These are phyloP conservation scores for Paraconiothyrium brasiliense DNA, from an alignment of 2,329 filamentous ascomycete species.

Conservation along the genomic window DNA sequence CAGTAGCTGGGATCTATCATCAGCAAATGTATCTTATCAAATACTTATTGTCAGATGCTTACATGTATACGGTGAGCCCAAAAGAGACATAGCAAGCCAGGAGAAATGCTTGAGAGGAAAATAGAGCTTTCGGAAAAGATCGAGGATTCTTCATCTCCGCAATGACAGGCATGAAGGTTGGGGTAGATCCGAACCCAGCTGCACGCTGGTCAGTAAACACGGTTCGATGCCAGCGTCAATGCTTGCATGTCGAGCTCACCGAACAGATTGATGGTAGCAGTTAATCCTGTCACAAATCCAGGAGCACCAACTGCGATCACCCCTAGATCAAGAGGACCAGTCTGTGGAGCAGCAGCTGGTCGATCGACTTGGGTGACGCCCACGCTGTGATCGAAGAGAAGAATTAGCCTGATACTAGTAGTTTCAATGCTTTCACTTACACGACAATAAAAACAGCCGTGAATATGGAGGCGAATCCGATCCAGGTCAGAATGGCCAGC, in stretches of 20 bases:
- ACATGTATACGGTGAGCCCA: not conserved
- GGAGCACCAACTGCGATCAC: slow-evolving; percentile 4
- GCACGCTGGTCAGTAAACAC: too few species aligned
- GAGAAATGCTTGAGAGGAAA: slow-evolving; percentile 1
- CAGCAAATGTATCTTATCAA: not conserved
- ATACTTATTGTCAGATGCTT: too few species aligned
- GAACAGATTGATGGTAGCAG: slow-evolving; percentile 11
- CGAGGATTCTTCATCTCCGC: slow-evolving; percentile 9
- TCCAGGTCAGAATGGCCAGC: slow-evolving; percentile 9
- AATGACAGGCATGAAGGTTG: slow-evolving; percentile 15
- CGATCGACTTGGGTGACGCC: slow-evolving; percentile 14
- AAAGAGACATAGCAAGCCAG: slow-evolving; percentile 2
- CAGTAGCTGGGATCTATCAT: not conserved
- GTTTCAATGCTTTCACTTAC: not conserved
- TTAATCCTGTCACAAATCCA: slow-evolving; percentile 8
- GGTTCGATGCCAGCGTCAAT: too few species aligned
- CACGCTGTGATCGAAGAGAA: not conserved
- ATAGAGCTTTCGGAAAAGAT: slow-evolving; percentile 9
- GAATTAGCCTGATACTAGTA: not conserved
- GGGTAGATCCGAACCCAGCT: not conserved
- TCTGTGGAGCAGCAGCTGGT: slow-evolving; percentile 11
- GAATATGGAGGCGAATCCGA: slow-evolving; percentile 13
- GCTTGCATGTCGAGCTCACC: too few species aligned
- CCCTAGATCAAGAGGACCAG: slow-evolving; percentile 5
- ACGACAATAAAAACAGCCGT: slow-evolving; percentile 15